Percentiles rank a stretch among this genome's conserved stretches.
Evolutionary conservation across 192 early-diverging fungal genomes (phyloP).

Genomic region (Globomyces pollinis-pini): DNA sequence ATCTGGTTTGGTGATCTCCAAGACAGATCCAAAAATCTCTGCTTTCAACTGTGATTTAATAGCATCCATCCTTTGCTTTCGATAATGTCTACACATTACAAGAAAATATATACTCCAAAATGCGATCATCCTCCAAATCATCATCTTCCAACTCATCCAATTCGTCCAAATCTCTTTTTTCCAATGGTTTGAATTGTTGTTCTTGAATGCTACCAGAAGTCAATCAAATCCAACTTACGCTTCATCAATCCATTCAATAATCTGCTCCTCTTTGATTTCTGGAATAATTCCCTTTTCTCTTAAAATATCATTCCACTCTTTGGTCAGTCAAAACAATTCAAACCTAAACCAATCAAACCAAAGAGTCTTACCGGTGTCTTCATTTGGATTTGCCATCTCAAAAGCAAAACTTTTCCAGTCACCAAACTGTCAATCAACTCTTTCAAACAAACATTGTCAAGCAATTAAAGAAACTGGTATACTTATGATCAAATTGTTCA

Average conservation of each 20-base stretch:
- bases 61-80: slow-evolving; percentile 67
- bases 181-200: slow-evolving; percentile 51
- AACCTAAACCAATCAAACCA: too few species aligned
- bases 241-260: slow-evolving; percentile 66
- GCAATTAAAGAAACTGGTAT: too few species aligned
- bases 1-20: slow-evolving; percentile 88
- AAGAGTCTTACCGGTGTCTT: too few species aligned
- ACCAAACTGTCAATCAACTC: too few species aligned
- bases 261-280: slow-evolving; percentile 65
- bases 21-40: slow-evolving; percentile 79
- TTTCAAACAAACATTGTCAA: too few species aligned
- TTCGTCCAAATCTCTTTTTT: slow-evolving; percentile 58
- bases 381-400: too few species aligned
- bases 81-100: too few species aligned
- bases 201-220: slow-evolving; percentile 45
- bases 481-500: too few species aligned
- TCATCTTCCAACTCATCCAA: slow-evolving; percentile 90
- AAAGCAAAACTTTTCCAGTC: too few species aligned
- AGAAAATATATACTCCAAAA: too few species aligned
- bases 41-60: slow-evolving; percentile 62
- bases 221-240: too few species aligned
- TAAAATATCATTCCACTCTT: slow-evolving; percentile 87
- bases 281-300: slow-evolving; percentile 60
- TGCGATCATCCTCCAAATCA: slow-evolving; percentile 81
- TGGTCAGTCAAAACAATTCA: too few species aligned